A percentile compares a stretch with the other conserved stretches of the same genome.
Conservation (phyloP, 106 monocot species). For the Chionographis japonica region DNA sequence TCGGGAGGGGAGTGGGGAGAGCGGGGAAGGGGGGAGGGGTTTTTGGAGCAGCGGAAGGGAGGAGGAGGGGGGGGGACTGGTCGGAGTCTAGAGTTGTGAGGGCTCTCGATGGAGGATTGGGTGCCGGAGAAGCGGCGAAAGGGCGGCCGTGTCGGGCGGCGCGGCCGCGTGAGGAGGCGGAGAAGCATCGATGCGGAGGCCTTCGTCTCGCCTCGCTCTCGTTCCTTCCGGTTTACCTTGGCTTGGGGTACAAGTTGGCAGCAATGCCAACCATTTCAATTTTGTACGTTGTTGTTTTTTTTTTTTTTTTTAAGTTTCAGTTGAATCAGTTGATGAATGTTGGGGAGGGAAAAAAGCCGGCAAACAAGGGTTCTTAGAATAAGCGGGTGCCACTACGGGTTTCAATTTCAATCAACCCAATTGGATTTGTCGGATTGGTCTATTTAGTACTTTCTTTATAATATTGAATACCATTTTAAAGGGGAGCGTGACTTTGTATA, state of each 20-base stretch:
- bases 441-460: too few relatives aligned
- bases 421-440: too few relatives aligned
- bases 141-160: slow-evolving; percentile 7
- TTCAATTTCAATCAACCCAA: too few relatives aligned
- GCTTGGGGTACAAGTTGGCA: background rate
- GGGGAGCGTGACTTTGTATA: too few relatives aligned
- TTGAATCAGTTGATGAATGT: too few relatives aligned
- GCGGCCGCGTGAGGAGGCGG: slow-evolving; percentile 17
- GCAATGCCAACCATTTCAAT: background rate
- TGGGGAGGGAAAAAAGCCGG: too few relatives aligned
- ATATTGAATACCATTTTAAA: too few relatives aligned
- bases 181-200: slow-evolving; percentile 1
- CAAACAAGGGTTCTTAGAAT: background rate
- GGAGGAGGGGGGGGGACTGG: background rate
- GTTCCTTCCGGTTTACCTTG: background rate
- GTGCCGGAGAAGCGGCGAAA: background rate
- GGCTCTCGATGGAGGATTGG: background rate
- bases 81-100: background rate
- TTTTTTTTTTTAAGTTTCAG: too few relatives aligned
- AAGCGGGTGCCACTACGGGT: background rate
- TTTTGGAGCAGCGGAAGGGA: slow-evolving; percentile 1
- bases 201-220: too few relatives aligned
- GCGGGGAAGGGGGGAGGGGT: background rate
- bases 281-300: too few relatives aligned
- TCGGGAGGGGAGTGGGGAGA: slow-evolving; percentile 13